A percentile compares a stretch with the other conserved stretches of the same genome.
These are phyloP conservation scores for Canavalia ensiformis DNA, from an alignment of 306 rosid species.

Conservation along the genomic window DNA sequence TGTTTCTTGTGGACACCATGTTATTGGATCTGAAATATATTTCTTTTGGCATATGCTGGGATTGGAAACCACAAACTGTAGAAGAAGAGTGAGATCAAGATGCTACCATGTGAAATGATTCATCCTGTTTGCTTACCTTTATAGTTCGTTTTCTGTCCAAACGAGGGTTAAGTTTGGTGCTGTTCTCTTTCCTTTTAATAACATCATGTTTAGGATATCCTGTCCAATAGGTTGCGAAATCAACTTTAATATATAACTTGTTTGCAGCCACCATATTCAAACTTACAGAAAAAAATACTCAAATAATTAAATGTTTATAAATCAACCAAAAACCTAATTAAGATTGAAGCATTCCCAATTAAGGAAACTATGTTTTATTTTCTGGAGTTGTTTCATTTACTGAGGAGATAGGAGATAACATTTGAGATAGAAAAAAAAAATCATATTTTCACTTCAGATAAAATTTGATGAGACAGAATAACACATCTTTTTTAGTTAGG, in stretches of 20 bases:
- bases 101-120: conserved; percentile 34
- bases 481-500: too few species aligned
- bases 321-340: too few species aligned
- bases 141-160: background rate
- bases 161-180: background rate
- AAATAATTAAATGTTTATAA: too few species aligned
- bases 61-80: background rate
- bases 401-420: too few species aligned
- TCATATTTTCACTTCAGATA: too few species aligned
- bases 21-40: background rate
- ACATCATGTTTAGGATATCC: background rate
- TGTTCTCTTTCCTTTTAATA: background rate
- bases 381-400: too few species aligned
- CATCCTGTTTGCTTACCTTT: background rate
- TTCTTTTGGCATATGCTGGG: background rate
- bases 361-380: too few species aligned
- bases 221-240: background rate
- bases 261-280: background rate
- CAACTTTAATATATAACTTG: background rate
- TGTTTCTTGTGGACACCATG: background rate
- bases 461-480: too few species aligned
- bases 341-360: too few species aligned
- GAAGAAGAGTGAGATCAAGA: background rate
- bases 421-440: too few species aligned
- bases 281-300: too few species aligned